Base-by-base conservation (phyloP, 129 eudicot species). In the Scalesia atractyloides region DNA sequence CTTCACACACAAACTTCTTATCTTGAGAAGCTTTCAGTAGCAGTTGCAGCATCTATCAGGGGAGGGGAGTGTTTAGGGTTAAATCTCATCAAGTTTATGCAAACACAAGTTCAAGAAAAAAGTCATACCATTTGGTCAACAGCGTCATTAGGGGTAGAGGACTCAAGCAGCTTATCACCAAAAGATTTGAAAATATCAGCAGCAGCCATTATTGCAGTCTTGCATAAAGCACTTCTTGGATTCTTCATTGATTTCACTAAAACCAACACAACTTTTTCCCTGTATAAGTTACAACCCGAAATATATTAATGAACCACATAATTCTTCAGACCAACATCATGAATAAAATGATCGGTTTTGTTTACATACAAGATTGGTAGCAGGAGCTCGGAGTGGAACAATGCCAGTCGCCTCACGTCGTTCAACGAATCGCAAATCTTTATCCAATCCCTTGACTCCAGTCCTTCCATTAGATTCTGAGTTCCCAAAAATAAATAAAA, bases 361-460 rank as follows among this genome's bases (percentile, higher is more conserved):
- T 74, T 75, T 52, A 78, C 82, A 11, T 83, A 95, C 99, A 88
- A 58, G 63, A 90, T 66, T 9, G 96, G 97, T 70, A 87, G 82
- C 86, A 95, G 75, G 46, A 84, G 60, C 61, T 59, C 11, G 33
- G 89, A 83, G 81, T 95, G 99, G 77, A 24, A 82, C 66, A 95
- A 65, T 0, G 99, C 91, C 41, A 90, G 73, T n/a, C 96, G 82
- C 79, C 99, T 88, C 65, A 82, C 87, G 64, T 86, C 85, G 14
- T 90, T 95, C 80, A 95, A 56, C 18, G 99, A 90, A 5, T 86
- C 97, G 48, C 99, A 95, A 46, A 90, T 78, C 80, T 81, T 86
- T 82, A 90, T 48, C 97, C 99, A 95, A 71, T 95, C 99, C 74
- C 90, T 95, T 5, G 99, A 95, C 73, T 90, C 96, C 47, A 95